phyloP scores from a whole-genome alignment of 2,329 filamentous ascomycete species.

The Xylariaceae sp. region DNA sequence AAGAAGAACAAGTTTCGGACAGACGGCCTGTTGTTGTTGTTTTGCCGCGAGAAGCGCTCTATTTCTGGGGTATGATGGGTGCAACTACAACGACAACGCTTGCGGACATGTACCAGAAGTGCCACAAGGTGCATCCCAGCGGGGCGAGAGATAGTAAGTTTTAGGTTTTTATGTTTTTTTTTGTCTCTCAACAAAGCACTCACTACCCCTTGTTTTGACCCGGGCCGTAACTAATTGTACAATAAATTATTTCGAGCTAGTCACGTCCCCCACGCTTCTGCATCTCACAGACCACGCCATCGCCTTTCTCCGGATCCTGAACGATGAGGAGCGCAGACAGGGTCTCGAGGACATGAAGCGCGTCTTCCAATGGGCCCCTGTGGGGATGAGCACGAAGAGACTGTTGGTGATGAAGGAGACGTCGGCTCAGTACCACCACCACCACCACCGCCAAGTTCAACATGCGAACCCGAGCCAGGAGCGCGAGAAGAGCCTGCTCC shows the following conservation, averaged over 20 bases:
- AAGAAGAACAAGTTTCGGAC: too few relatives aligned
- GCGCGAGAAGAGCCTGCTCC: not conserved
- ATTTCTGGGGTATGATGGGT: constrained; percentile 1
- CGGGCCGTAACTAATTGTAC: not conserved
- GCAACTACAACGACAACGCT: constrained; percentile 9
- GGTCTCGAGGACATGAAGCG: constrained; percentile 12
- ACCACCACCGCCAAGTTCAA: too few relatives aligned
- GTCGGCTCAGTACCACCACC: not conserved
- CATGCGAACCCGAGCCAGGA: not conserved
- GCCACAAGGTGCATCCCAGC: constrained; percentile 1
- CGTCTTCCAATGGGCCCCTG: constrained; percentile 14
- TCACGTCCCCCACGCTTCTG: constrained; percentile 9
- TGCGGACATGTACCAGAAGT: constrained; percentile 12
- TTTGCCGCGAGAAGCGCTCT: constrained; percentile 15
- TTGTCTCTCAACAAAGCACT: not conserved
- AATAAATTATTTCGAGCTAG: not conserved
- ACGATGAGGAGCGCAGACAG: constrained; percentile 11
- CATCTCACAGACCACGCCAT: constrained; percentile 15
- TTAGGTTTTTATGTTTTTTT: not conserved
- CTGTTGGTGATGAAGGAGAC: not conserved
- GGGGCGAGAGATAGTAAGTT: constrained; percentile 4
- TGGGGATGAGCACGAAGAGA: constrained; percentile 17
- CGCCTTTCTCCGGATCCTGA: constrained; percentile 16
- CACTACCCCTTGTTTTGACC: not conserved
- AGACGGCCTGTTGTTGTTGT: too few relatives aligned